Evolutionary conservation across 768 basidiomycete genomes (phyloP).

Genomic region (Phlegmacium glaucopus): DNA sequence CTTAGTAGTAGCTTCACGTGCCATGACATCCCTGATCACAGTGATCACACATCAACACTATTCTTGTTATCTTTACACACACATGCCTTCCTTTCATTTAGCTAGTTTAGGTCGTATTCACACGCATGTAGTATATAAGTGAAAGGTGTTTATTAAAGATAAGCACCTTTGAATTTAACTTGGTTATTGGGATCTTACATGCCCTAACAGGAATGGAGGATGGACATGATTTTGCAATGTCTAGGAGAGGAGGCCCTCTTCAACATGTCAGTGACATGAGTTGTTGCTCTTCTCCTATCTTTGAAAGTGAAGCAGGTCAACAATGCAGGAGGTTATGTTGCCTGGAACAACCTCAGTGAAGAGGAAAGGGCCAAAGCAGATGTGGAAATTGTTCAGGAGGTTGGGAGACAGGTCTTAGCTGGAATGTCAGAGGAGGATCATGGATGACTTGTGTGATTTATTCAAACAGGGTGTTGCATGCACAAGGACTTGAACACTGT

Average conservation of each 20-base stretch:
- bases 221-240: background rate
- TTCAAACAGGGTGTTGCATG: slow-evolving; percentile 28
- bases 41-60: too few species aligned
- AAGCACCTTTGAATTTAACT: too few species aligned
- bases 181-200: too few species aligned
- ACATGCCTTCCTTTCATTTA: too few species aligned
- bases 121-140: too few species aligned
- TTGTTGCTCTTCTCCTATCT: slow-evolving; percentile 1
- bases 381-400: background rate
- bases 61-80: too few species aligned
- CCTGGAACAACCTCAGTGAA: slow-evolving; percentile 12
- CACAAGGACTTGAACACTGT: slow-evolving; percentile 26
- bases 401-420: slow-evolving; percentile 15
- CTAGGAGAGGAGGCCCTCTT: slow-evolving; percentile 11
- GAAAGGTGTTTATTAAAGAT: too few species aligned
- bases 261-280: background rate
- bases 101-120: too few species aligned
- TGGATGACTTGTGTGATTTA: slow-evolving; percentile 10
- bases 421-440: slow-evolving; percentile 9
- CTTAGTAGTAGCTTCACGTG: too few species aligned
- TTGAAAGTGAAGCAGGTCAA: slow-evolving; percentile 5
- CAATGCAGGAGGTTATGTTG: slow-evolving; percentile 10
- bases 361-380: slow-evolving; percentile 8
- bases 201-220: background rate
- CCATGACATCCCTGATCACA: too few species aligned